Conservation (phyloP, 257 asterid genomes). For the Jacaranda copaia region DNA sequence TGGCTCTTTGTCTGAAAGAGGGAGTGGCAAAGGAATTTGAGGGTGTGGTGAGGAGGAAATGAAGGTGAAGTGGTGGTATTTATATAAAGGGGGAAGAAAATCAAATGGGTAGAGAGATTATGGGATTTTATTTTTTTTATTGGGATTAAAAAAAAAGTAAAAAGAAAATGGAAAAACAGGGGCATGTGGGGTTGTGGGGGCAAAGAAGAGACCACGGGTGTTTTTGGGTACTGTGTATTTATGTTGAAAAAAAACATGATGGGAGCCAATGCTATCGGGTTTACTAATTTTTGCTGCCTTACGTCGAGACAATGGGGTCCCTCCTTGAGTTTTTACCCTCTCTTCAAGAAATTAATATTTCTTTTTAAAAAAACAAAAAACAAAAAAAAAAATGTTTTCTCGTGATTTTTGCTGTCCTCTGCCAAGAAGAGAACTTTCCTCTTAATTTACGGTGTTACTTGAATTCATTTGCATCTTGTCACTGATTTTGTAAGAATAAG, state of each 20-base stretch:
- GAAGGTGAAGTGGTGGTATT: constrained; percentile 31
- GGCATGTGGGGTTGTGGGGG: constrained; percentile 68
- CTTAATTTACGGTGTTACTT: constrained; percentile 24
- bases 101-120: constrained; percentile 29
- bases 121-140: neutral
- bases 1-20: neutral
- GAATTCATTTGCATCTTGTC: neutral
- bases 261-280: constrained; percentile 54
- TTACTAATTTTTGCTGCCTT: constrained; percentile 50
- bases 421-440: constrained; percentile 35
- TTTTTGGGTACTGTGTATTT: constrained; percentile 51
- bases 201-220: constrained; percentile 56
- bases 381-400: neutral
- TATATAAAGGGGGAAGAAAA: constrained; percentile 38
- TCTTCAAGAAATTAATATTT: neutral
- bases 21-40: neutral
- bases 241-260: constrained; percentile 39
- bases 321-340: constrained; percentile 33
- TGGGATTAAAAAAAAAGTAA: neutral
- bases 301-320: constrained; percentile 58
- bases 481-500: neutral
- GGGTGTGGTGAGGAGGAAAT: constrained; percentile 45
- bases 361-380: too few relatives aligned
- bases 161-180: constrained; percentile 29
- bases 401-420: constrained; percentile 28